Conservation (phyloP, 257 asterid genomes). For the Solanum chmielewskii region DNA sequence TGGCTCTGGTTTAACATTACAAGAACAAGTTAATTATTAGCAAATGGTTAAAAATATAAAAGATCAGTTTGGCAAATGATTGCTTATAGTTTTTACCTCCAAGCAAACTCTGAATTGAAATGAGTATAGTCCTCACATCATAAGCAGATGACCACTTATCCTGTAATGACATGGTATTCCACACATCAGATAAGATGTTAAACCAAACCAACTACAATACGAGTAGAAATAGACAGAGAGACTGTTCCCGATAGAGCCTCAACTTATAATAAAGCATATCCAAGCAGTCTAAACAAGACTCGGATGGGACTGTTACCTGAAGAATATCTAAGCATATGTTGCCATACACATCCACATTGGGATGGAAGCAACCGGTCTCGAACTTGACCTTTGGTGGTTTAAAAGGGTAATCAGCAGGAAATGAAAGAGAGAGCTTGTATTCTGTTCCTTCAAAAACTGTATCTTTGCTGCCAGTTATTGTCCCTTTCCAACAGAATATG, state of each 20-base stretch:
- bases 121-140: slow-evolving; percentile 88
- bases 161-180: slow-evolving; percentile 5
- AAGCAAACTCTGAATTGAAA: slow-evolving; percentile 83
- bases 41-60: not conserved
- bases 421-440: slow-evolving; percentile 67
- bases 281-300: not conserved
- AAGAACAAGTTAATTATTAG: not conserved
- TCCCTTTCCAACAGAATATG: slow-evolving; percentile 93
- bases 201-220: not conserved
- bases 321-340: slow-evolving; percentile 91
- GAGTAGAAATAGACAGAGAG: not conserved
- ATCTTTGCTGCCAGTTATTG: slow-evolving; percentile 78
- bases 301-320: slow-evolving; percentile 34
- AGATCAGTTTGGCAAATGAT: not conserved
- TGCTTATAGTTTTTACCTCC: slow-evolving; percentile 47
- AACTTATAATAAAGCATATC: too few relatives aligned
- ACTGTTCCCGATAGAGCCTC: not conserved
- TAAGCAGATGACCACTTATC: slow-evolving; percentile 98
- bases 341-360: slow-evolving; percentile 75
- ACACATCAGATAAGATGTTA: not conserved
- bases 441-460: slow-evolving; percentile 95
- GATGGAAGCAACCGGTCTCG: slow-evolving; percentile 92
- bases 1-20: slow-evolving; percentile 39
- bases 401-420: slow-evolving; percentile 78
- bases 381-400: slow-evolving; percentile 89